Percentiles rank a stretch among this genome's conserved stretches.
Conservation (phyloP, 768 basidiomycete species). For the Auriscalpium vulgare region DNA sequence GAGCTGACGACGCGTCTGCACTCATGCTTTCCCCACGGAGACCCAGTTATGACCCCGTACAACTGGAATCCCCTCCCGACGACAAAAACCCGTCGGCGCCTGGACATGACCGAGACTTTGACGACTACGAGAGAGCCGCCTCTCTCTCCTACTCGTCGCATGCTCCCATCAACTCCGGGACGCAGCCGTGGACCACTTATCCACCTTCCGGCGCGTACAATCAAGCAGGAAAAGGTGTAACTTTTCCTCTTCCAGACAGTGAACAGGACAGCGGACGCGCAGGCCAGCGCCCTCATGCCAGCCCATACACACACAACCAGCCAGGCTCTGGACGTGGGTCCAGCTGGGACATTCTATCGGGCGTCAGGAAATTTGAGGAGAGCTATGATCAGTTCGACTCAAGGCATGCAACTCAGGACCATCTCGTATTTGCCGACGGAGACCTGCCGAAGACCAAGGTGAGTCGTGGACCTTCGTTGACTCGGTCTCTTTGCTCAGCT, state of each 20-base stretch:
- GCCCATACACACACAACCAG: not conserved
- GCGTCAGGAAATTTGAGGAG: constrained; percentile 44
- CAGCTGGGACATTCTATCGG: constrained; percentile 45
- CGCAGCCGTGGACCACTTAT: not conserved
- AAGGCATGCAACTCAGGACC: constrained; percentile 40
- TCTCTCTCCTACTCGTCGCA: constrained; percentile 6
- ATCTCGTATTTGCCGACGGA: constrained; percentile 52
- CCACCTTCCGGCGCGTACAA: not conserved
- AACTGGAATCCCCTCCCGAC: not conserved
- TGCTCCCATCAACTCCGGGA: constrained; percentile 1
- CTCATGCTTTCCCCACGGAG: constrained; percentile 3
- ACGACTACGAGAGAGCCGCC: constrained; percentile 3
- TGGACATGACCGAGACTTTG: not conserved
- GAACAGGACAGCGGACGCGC: not conserved
- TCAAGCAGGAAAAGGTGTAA: too few species aligned
- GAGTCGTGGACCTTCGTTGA: constrained; percentile 11
- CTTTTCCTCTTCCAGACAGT: too few species aligned
- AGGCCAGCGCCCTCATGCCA: not conserved
- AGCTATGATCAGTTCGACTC: constrained; percentile 53
- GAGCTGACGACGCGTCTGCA: not conserved
- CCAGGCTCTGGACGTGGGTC: constrained; percentile 13
- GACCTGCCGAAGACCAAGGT: constrained; percentile 53
- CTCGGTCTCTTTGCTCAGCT: too few species aligned
- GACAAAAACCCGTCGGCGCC: not conserved
- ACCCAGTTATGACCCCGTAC: not conserved